Base-by-base conservation (phyloP, 1,284 basidiomycete genomes). In the Cutaneotrichosporon daszewskae region DNA sequence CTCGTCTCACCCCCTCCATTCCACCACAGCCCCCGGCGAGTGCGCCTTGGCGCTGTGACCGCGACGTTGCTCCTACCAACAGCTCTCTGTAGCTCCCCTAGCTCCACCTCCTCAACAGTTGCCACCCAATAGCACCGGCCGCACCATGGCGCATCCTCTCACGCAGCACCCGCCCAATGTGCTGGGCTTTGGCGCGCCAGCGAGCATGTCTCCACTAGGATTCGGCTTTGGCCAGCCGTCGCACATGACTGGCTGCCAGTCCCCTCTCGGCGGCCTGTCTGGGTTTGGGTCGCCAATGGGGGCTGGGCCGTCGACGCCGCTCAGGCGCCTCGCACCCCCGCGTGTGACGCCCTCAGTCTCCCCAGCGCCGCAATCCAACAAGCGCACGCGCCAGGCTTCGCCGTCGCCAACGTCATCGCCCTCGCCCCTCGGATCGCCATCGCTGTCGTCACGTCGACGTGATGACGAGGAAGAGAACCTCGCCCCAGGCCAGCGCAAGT, bases 121-220 rank as follows among this genome's bases (percentile, higher is more conserved):
- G 25, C 25, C 25, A 26, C 25, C 25, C 25, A 26, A n/a, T n/a
- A n/a, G 8, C 25, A 13, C 13, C 25, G 26, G 22, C 25, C 18
- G 13, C 44, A 43, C 35, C 35, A 68, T 69, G 66, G 64, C 66
- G 18, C 62, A 66, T 40, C 64, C 66, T 11, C 55, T 66, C 43
- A 64, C 64, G 23, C 64, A 67, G 51, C 64, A 66, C 34, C 64
- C 66, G 1, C 56, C 62, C 25, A 61, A 61, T 37, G 54, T 64
- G 29, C 51, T 67, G 22, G 48, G 56, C 14, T 69, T 69, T 37
- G 47, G 57, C 26, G 61, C 61, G 18, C 64, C 63, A 23, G 54
- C 62, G 10, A 55, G 59, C 4, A 58, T 61, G 20, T 63, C 62
- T 11, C 59, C 63, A 13, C 54, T 69, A 3, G 51, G 55, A 13